These are phyloP conservation scores for Sonneratia alba DNA, from an alignment of 345 rosid species.

Conservation along the genomic window DNA sequence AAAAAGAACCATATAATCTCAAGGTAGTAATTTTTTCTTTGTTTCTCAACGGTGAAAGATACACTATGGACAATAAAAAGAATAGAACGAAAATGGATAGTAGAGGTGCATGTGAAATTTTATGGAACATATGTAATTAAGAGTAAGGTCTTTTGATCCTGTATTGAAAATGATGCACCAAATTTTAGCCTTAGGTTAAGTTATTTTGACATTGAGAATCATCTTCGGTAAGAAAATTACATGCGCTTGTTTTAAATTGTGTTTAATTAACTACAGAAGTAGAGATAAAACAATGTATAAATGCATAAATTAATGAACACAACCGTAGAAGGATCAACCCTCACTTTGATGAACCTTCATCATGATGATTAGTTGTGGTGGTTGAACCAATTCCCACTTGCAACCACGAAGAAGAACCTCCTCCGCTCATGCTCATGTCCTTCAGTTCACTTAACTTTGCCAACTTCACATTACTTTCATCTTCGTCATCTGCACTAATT, in stretches of 20 bases:
- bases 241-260: not conserved
- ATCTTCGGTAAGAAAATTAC: too few relatives aligned
- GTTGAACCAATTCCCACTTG: constrained; percentile 73
- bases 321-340: not conserved
- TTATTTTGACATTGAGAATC: too few relatives aligned
- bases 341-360: constrained; percentile 3
- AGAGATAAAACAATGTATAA: not conserved
- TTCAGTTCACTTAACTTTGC: constrained; percentile 58
- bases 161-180: too few relatives aligned
- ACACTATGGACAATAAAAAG: too few relatives aligned
- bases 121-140: too few relatives aligned
- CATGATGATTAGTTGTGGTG: constrained; percentile 8
- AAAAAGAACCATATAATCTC: too few relatives aligned
- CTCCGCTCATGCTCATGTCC: constrained; percentile 31
- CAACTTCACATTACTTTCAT: constrained; percentile 43
- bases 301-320: not conserved
- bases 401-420: constrained; percentile 47
- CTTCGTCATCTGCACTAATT: constrained; percentile 40
- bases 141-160: too few relatives aligned
- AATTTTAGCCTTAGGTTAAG: too few relatives aligned
- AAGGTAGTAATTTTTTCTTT: too few relatives aligned
- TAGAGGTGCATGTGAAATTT: too few relatives aligned
- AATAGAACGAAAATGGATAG: too few relatives aligned
- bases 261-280: not conserved
- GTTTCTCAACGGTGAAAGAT: too few relatives aligned